Evolutionary conservation across 2,329 filamentous ascomycete species (phyloP).

Genomic region (Alternaria burnsii): DNA sequence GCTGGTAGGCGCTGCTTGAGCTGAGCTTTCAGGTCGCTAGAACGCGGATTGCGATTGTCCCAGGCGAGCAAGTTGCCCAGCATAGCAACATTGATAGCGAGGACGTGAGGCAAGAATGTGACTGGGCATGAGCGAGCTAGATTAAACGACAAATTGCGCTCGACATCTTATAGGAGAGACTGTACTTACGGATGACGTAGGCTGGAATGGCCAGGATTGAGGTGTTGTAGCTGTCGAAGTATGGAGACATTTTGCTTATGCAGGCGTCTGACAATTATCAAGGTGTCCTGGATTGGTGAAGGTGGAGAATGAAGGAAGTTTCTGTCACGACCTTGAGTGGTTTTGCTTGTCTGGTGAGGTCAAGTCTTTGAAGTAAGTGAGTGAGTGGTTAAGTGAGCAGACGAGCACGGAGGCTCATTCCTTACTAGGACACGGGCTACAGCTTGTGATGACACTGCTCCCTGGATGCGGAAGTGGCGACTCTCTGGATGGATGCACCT

Average conservation of each 20-base stretch:
- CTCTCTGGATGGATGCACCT: neutral
- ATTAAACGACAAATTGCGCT: neutral
- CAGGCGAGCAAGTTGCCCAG: too few relatives aligned
- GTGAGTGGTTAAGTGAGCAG: neutral
- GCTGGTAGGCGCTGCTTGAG: conserved; percentile 51
- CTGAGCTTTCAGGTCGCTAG: conserved; percentile 42
- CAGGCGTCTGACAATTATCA: neutral
- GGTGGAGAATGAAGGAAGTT: neutral
- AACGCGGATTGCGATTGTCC: too few relatives aligned
- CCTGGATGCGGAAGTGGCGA: neutral
- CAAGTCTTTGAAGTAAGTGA: too few relatives aligned
- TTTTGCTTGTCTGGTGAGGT: neutral
- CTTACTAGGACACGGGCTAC: neutral
- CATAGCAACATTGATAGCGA: too few relatives aligned
- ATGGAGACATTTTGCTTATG: conserved; percentile 18
- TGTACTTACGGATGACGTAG: conserved; percentile 48
- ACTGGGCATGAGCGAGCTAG: neutral
- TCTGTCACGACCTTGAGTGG: neutral
- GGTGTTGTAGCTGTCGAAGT: conserved; percentile 43
- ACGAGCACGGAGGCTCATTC: neutral
- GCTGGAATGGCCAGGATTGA: conserved; percentile 57
- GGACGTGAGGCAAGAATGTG: too few relatives aligned
- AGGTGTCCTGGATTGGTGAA: neutral
- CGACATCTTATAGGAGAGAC: neutral
- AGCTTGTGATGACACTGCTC: neutral